Evolutionary conservation across 202 grass and related monocot species (phyloP), one percentile per base, ranked within the genome.

Genomic region (Saccharum hybrid): DNA sequence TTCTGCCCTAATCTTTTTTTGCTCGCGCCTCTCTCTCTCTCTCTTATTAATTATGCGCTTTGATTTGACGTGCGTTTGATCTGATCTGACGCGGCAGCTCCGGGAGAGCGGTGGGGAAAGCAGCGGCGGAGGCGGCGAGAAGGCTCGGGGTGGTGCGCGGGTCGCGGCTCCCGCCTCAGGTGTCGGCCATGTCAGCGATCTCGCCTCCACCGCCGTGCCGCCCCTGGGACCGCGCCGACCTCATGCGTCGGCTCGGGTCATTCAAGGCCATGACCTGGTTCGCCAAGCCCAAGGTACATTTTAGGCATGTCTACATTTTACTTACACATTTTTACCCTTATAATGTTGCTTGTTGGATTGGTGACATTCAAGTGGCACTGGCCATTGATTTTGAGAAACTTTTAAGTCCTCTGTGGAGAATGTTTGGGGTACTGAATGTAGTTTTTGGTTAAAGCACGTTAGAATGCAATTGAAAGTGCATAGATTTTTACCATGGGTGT

Each of bases 261-360:
- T 99, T 99, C 91, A 99, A 99, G 85, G 96, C 96, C 79, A 99
- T 99, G 96, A 99, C 96, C 72, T 99, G 93, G 96, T 99, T 99
- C 51, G 93, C 89, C 73, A 99, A 99, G 72, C 96, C 96, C 63
- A 96, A 99, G 93, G 96, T 99, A 88, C 46, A 74, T 31, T 74
- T 6, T 38, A 23, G 54, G 54, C 54, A 59, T 59, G 54, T 19
- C 54, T 22, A 21, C 54, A 21, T 59, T 23, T 11, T 8, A 16
- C 36, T 78, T 46, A 10, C 67, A n/a, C 11, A 34, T 36, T 46
- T 78, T 39, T 33, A 36, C 23, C 22, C 49, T 36, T 83, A 15
- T 83, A 28, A 3, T 65, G 68, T 75, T 54, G 34, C 19, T 51
- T 64, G 16, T 22, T 82, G 70, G 62, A 75, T 75, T 60, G 26